Evolutionary conservation across 768 basidiomycete genomes (phyloP).

Genomic region (Clathrus columnatus): DNA sequence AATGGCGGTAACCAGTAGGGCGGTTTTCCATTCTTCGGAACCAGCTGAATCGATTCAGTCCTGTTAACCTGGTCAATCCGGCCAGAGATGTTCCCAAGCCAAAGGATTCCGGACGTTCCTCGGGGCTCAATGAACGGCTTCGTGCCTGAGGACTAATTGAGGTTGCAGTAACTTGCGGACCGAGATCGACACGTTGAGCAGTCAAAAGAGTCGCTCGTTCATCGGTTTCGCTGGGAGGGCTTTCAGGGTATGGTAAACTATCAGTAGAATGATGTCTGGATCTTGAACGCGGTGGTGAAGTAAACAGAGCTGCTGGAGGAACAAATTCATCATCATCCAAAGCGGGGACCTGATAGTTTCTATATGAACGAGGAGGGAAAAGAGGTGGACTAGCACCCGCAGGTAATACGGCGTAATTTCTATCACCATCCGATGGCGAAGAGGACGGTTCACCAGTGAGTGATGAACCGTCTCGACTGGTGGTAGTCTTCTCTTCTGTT

Average conservation of each 20-base stretch:
- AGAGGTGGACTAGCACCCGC: neutral
- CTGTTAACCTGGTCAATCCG: constrained; percentile 40
- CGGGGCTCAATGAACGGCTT: constrained; percentile 8
- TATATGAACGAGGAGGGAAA: neutral
- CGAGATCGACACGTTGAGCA: constrained; percentile 39
- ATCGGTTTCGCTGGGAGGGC: constrained; percentile 26
- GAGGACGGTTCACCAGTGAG: neutral
- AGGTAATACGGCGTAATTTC: neutral
- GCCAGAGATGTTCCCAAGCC: constrained; percentile 22
- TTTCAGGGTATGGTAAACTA: constrained; percentile 5
- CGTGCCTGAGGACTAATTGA: constrained; percentile 11
- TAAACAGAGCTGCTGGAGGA: neutral
- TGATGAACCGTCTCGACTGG: neutral
- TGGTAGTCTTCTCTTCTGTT: neutral
- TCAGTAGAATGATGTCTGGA: neutral
- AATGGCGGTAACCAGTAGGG: constrained; percentile 2
- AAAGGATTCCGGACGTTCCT: constrained; percentile 23
- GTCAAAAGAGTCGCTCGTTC: constrained; percentile 40
- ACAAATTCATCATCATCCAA: neutral
- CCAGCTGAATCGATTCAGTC: constrained; percentile 48
- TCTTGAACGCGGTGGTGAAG: neutral
- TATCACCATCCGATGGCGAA: neutral
- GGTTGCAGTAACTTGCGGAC: constrained; percentile 17
- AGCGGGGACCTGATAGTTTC: neutral
- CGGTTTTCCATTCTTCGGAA: constrained; percentile 31